Conservation (phyloP, 306 rosid species). For the Cicer cuneatum region DNA sequence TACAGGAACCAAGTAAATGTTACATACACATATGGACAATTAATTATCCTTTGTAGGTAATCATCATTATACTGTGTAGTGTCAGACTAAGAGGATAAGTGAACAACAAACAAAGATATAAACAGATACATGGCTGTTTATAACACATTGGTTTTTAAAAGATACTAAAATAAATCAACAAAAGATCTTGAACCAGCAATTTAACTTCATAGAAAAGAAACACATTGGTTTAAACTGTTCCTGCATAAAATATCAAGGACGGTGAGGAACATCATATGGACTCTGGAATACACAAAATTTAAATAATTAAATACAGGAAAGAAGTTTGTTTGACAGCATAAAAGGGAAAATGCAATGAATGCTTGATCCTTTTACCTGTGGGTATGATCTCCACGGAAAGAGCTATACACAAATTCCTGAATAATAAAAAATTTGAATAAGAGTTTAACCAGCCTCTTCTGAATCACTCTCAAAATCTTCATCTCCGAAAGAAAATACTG, state of each 20-base stretch:
- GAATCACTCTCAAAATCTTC: constrained; percentile 92
- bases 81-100: too few relatives aligned
- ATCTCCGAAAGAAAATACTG: constrained; percentile 89
- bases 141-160: too few relatives aligned
- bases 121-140: too few relatives aligned
- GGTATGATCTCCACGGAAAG: constrained; percentile 21
- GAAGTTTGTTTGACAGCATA: constrained; percentile 28
- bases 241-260: background rate
- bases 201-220: too few relatives aligned
- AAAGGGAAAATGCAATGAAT: constrained; percentile 25
- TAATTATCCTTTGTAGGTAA: too few relatives aligned
- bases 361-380: constrained; percentile 28
- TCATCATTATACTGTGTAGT: too few relatives aligned
- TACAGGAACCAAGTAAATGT: too few relatives aligned
- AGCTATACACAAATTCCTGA: constrained; percentile 27
- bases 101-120: too few relatives aligned
- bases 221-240: too few relatives aligned
- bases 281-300: constrained; percentile 9
- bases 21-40: too few relatives aligned
- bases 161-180: too few relatives aligned
- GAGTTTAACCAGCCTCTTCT: constrained; percentile 20
- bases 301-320: constrained; percentile 23
- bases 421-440: constrained; percentile 4
- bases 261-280: background rate
- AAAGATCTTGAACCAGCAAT: too few relatives aligned